Evolutionary conservation across 345 rosid genomes (phyloP).

Genomic region (Cochlearia excelsa): DNA sequence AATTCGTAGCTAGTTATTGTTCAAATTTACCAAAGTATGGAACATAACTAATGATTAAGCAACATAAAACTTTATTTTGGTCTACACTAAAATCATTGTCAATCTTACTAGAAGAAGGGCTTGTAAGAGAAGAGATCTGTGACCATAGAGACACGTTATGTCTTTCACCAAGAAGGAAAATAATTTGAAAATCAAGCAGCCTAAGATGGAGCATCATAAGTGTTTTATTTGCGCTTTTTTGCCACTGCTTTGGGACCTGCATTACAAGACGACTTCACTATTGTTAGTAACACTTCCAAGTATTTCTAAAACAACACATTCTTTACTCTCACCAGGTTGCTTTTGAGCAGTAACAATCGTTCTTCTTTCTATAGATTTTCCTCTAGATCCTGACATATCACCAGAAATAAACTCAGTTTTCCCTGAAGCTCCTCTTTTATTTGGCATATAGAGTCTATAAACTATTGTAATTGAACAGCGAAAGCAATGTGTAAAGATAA

Average conservation of each 20-base stretch:
- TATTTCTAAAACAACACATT: neutral
- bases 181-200: neutral
- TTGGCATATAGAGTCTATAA: neutral
- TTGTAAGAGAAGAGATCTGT: too few relatives aligned
- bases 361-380: conserved; percentile 32
- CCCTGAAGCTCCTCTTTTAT: neutral
- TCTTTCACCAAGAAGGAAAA: too few relatives aligned
- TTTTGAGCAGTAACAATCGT: conserved; percentile 29
- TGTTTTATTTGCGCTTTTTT: conserved; percentile 21
- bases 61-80: too few relatives aligned
- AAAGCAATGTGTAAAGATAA: conserved; percentile 20
- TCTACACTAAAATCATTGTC: too few relatives aligned
- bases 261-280: neutral
- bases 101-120: too few relatives aligned
- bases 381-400: conserved; percentile 29
- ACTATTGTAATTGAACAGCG: neutral
- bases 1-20: too few relatives aligned
- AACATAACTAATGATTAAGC: too few relatives aligned
- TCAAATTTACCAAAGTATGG: too few relatives aligned
- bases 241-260: conserved; percentile 25
- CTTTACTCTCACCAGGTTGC: conserved; percentile 27
- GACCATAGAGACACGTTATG: too few relatives aligned
- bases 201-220: too few relatives aligned
- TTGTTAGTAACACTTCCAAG: neutral
- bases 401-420: neutral